A percentile compares a stretch with the other conserved stretches of the same genome.
Conservation (phyloP, 1,139 yeast species). For the Candida glucosophila region DNA sequence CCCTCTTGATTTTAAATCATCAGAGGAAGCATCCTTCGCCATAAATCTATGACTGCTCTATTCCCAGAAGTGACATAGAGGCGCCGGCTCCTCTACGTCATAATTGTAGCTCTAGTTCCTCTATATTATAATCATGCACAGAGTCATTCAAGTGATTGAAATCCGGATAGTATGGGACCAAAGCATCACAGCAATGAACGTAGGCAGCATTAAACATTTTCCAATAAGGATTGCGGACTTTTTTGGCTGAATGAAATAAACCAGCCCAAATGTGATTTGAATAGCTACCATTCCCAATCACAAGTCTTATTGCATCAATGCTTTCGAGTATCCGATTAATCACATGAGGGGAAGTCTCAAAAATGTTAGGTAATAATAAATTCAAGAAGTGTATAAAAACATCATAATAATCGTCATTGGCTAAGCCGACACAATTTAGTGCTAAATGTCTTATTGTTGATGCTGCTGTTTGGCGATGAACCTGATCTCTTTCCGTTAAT, state of each 20-base stretch:
- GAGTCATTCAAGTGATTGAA: constrained; percentile 25
- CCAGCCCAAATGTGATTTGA: constrained; percentile 83
- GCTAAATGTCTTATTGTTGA: constrained; percentile 80
- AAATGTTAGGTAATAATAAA: constrained; percentile 72
- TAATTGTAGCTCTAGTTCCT: constrained; percentile 29
- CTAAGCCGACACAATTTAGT: constrained; percentile 66
- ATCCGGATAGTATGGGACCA: constrained; percentile 79
- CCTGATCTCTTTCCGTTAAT: constrained; percentile 80
- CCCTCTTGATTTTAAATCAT: too few relatives aligned
- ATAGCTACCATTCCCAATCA: constrained; percentile 68
- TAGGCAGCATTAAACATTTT: constrained; percentile 69
- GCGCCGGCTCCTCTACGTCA: constrained; percentile 6
- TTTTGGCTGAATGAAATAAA: constrained; percentile 85
- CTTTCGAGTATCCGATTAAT: constrained; percentile 76
- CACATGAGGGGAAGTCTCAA: constrained; percentile 93
- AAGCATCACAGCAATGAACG: constrained; percentile 61
- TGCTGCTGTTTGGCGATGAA: constrained; percentile 94
- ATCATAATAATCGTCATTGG: constrained; percentile 64
- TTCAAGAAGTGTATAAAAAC: constrained; percentile 61
- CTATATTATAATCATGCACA: constrained; percentile 15
- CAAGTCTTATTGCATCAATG: constrained; percentile 63
- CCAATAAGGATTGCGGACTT: constrained; percentile 85
- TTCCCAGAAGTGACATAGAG: constrained; percentile 2
- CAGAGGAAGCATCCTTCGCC: too few relatives aligned
- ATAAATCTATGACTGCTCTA: too few relatives aligned